phyloP scores from a whole-genome alignment of 1,139 yeast species.

The Hemisphaericaspora xylofermentans region DNA sequence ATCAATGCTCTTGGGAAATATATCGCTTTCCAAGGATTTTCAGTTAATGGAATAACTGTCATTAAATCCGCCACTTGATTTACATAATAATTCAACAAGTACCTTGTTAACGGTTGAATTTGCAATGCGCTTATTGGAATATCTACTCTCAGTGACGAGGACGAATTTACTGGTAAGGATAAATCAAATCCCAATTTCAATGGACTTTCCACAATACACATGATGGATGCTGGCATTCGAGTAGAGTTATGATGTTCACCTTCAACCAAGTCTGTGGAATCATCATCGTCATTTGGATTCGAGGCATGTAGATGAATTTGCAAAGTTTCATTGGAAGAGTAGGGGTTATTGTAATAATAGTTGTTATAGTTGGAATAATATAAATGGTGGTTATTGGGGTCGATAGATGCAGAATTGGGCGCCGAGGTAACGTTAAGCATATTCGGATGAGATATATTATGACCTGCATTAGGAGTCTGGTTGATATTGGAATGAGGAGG shows the following conservation, averaged over 20 bases:
- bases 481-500: conserved; percentile 8
- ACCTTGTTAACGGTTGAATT: conserved; percentile 67
- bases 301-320: conserved; percentile 49
- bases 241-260: conserved; percentile 36
- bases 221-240: conserved; percentile 43
- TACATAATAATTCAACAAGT: conserved; percentile 70
- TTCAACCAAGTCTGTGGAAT: conserved; percentile 36
- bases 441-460: conserved; percentile 16
- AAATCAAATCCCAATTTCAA: conserved; percentile 38
- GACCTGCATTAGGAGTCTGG: conserved; percentile 3
- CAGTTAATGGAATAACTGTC: conserved; percentile 81
- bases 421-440: conserved; percentile 23
- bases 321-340: conserved; percentile 40
- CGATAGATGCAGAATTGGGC: conserved; percentile 18
- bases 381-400: conserved; percentile 39
- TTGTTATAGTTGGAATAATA: conserved; percentile 44
- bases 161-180: conserved; percentile 21
- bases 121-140: conserved; percentile 62
- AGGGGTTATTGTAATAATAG: conserved; percentile 45
- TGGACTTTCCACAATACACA: conserved; percentile 51
- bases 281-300: conserved; percentile 27
- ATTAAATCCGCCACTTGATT: conserved; percentile 80
- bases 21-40: conserved; percentile 85
- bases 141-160: conserved; percentile 30
- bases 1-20: conserved; percentile 79